Percentiles rank a stretch among this genome's conserved stretches.
Evolutionary conservation across 345 rosid genomes (phyloP).

Genomic region (Lumnitzera littorea): DNA sequence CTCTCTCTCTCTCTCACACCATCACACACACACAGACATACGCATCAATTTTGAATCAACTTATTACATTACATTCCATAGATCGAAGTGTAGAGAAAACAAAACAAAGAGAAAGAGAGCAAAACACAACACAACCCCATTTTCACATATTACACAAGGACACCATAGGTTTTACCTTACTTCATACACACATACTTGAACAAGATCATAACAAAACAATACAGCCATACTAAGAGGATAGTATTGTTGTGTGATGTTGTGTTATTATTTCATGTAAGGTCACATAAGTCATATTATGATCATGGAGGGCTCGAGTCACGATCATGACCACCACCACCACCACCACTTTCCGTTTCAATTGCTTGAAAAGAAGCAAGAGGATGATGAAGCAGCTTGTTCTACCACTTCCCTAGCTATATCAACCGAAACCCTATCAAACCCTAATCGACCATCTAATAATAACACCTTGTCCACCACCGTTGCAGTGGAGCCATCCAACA

Average conservation of each 20-base stretch:
- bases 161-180: no score
- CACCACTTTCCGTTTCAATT: slow-evolving; percentile 73
- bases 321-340: slow-evolving; percentile 38
- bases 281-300: slow-evolving; percentile 12
- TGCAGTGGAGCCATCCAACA: slow-evolving; percentile 29
- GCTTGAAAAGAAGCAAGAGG: slow-evolving; percentile 69
- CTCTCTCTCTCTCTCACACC: slow-evolving; percentile 1
- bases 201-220: no score
- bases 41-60: slow-evolving; percentile 7
- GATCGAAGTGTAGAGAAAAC: no score
- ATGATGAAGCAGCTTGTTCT: slow-evolving; percentile 52
- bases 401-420: slow-evolving; percentile 39
- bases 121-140: no score
- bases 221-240: no score
- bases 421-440: slow-evolving; percentile 8
- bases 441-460: slow-evolving; percentile 10
- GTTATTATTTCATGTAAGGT: slow-evolving; percentile 19
- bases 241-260: not conserved
- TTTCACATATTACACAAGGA: no score
- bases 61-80: no score
- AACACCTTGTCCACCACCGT: slow-evolving; percentile 25
- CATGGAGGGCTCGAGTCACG: slow-evolving; percentile 62
- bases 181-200: no score
- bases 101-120: slow-evolving; percentile 12
- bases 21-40: not conserved